These are phyloP conservation scores for Choricystis sp. DNA, from an alignment of 139 green algal genomes.

Conservation along the genomic window DNA sequence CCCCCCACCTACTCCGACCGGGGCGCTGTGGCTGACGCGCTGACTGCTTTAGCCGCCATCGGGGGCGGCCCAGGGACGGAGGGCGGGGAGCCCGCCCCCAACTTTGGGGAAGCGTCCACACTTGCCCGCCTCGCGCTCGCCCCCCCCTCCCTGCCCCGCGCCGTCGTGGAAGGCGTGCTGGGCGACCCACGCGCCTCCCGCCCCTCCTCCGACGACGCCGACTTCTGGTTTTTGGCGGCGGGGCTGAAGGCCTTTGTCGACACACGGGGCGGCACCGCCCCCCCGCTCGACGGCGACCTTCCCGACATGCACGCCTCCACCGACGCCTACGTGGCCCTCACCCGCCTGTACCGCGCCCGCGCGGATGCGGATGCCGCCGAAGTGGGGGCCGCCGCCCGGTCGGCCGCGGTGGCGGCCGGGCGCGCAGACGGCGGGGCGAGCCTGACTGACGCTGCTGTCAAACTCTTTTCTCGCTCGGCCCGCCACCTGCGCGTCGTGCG, in stretches of 20 bases:
- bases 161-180: conserved; percentile 42
- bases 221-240: conserved; percentile 72
- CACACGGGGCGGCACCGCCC: conserved; percentile 24
- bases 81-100: too few species aligned
- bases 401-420: too few species aligned
- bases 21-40: too few species aligned
- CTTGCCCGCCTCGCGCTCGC: too few species aligned
- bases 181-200: conserved; percentile 24
- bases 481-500: conserved; percentile 39
- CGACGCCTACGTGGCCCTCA: conserved; percentile 67
- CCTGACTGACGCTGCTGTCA: too few species aligned
- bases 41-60: too few species aligned
- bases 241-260: conserved; percentile 51
- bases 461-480: conserved; percentile 73
- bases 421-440: too few species aligned
- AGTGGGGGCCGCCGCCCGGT: conserved; percentile 44
- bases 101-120: too few species aligned
- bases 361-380: conserved; percentile 38
- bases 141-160: too few species aligned
- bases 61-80: too few species aligned
- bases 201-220: conserved; percentile 8
- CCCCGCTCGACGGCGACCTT: conserved; percentile 53
- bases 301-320: conserved; percentile 91
- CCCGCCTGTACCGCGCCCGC: conserved; percentile 64
- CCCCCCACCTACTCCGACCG: too few species aligned